A percentile compares a stretch with the other conserved stretches of the same genome.
Evolutionary conservation across 441 rosid genomes (phyloP).

Genomic region (Jatropha multifida): DNA sequence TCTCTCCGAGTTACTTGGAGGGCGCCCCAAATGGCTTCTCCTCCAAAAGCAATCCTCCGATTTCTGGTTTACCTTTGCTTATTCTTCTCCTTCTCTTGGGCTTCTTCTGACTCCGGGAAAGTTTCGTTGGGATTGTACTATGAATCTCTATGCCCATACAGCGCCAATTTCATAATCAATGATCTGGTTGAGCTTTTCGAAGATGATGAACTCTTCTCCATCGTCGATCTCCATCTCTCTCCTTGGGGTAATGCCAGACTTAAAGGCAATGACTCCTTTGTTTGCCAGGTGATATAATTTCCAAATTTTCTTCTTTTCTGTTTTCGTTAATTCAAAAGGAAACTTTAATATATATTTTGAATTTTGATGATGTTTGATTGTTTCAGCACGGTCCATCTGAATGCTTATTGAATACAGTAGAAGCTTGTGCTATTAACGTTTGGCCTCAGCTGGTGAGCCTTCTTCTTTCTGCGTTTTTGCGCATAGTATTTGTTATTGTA

Average conservation of each 20-base stretch:
- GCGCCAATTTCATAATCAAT: conserved; percentile 64
- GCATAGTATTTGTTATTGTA: neutral
- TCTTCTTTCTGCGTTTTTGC: neutral
- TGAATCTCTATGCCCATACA: conserved; percentile 80
- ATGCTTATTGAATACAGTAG: conserved; percentile 80
- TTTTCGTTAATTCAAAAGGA: neutral
- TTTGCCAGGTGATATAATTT: conserved; percentile 60
- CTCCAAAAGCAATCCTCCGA: conserved; percentile 4
- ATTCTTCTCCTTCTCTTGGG: conserved; percentile 22
- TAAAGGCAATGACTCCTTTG: conserved; percentile 47
- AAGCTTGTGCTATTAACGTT: conserved; percentile 76
- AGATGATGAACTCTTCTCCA: conserved; percentile 56
- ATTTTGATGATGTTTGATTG: neutral
- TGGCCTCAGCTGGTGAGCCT: conserved; percentile 74
- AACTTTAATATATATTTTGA: neutral
- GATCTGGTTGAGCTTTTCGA: conserved; percentile 50
- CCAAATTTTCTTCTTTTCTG: neutral
- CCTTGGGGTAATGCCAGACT: conserved; percentile 87
- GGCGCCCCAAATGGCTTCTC: conserved; percentile 25
- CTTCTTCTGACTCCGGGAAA: conserved; percentile 34
- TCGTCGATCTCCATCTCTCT: conserved; percentile 64
- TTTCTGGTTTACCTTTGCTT: conserved; percentile 14
- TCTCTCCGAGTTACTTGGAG: too few species aligned
- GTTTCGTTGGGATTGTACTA: conserved; percentile 66
- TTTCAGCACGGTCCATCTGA: conserved; percentile 83